Conservation (phyloP, 768 basidiomycete genomes). For the Holtermannia corniformis region DNA sequence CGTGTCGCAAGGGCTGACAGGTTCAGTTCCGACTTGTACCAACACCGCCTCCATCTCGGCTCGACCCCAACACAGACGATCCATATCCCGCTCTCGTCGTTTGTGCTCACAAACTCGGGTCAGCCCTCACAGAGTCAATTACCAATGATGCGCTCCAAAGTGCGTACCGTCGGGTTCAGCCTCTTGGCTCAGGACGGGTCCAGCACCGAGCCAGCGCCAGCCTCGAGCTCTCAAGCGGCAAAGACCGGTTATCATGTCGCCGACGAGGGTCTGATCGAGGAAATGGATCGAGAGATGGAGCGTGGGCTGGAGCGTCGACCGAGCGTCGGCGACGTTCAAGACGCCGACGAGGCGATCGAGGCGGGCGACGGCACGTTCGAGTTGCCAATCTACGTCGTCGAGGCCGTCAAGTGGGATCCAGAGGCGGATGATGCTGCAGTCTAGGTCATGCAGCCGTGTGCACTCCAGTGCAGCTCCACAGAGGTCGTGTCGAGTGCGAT, state of each 20-base stretch:
- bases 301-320: slow-evolving; percentile 19
- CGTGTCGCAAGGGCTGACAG: too few species aligned
- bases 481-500: too few species aligned
- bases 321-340: slow-evolving; percentile 11
- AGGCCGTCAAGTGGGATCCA: slow-evolving; percentile 54
- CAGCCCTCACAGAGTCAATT: slow-evolving; percentile 54
- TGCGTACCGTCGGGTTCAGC: slow-evolving; percentile 77
- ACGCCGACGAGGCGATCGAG: slow-evolving; percentile 14
- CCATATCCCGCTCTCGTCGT: slow-evolving; percentile 66
- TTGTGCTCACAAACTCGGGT: slow-evolving; percentile 46
- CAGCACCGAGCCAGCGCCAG: not conserved
- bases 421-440: too few species aligned
- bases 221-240: not conserved
- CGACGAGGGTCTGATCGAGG: not conserved
- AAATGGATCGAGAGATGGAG: slow-evolving; percentile 9
- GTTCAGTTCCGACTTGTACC: slow-evolving; percentile 83
- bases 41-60: slow-evolving; percentile 59
- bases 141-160: slow-evolving; percentile 60
- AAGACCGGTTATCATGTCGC: not conserved
- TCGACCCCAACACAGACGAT: slow-evolving; percentile 19
- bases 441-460: too few species aligned
- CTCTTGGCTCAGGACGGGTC: slow-evolving; percentile 49
- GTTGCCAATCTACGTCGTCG: slow-evolving; percentile 69
- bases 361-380: slow-evolving; percentile 58
- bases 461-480: too few species aligned